phyloP scores from a whole-genome alignment of 768 basidiomycete species.

The Suillus decipiens region DNA sequence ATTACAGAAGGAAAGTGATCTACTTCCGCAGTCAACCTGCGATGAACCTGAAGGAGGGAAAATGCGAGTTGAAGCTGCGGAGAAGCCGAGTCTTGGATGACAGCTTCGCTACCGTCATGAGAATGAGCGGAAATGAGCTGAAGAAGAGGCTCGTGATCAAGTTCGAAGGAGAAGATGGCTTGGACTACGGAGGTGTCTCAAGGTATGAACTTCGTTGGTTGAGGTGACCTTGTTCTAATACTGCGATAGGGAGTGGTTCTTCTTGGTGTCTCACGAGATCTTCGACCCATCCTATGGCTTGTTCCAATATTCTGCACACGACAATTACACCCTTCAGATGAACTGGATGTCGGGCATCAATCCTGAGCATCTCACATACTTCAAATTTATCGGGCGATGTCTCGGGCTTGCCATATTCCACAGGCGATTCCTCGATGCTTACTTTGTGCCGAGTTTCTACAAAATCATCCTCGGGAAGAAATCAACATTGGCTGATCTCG shows the following conservation, averaged over 20 bases:
- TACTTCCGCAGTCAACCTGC: conserved; percentile 92
- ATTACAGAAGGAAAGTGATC: conserved; percentile 88
- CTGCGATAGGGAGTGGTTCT: conserved; percentile 75
- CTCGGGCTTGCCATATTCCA: conserved; percentile 80
- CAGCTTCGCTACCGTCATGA: conserved; percentile 84
- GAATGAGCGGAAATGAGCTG: conserved; percentile 66
- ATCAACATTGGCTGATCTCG: conserved; percentile 62
- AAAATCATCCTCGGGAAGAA: conserved; percentile 72
- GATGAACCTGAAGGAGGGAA: conserved; percentile 74
- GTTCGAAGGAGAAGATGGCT: conserved; percentile 79
- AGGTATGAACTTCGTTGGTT: conserved; percentile 41
- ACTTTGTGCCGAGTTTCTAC: conserved; percentile 80
- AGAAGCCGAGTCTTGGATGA: conserved; percentile 84
- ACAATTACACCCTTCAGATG: conserved; percentile 81
- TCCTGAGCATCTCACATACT: conserved; percentile 77
- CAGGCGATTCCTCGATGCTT: conserved; percentile 74
- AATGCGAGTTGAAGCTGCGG: conserved; percentile 85
- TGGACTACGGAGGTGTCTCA: conserved; percentile 79
- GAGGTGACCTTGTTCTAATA: conserved; percentile 9
- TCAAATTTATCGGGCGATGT: conserved; percentile 78
- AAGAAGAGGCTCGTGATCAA: conserved; percentile 71
- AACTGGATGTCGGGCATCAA: conserved; percentile 77
- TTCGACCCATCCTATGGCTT: conserved; percentile 84
- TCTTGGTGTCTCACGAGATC: conserved; percentile 80
- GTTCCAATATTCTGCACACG: conserved; percentile 78